Evolutionary conservation across 306 rosid genomes (phyloP).

Genomic region (Canavalia ensiformis): DNA sequence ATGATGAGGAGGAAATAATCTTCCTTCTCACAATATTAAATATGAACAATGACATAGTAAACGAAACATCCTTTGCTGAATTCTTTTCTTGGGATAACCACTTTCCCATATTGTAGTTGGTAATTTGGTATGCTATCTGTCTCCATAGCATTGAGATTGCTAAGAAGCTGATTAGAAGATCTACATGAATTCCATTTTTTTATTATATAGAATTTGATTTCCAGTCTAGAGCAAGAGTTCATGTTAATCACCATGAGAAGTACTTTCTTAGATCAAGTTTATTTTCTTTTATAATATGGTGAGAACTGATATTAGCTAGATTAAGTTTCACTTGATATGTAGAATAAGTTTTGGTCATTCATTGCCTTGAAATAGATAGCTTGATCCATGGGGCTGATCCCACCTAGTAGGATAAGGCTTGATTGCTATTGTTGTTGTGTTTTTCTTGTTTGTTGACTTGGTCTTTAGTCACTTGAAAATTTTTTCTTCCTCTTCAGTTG

Average conservation of each 20-base stretch:
- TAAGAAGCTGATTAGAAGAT: conserved; percentile 31
- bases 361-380: conserved; percentile 10
- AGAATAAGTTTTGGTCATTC: conserved; percentile 10
- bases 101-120: neutral
- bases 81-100: neutral
- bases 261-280: conserved; percentile 6
- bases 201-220: conserved; percentile 12
- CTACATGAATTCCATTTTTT: conserved; percentile 15
- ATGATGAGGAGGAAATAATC: neutral
- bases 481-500: conserved; percentile 30
- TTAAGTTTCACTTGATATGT: conserved; percentile 1
- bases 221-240: conserved; percentile 4
- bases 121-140: conserved; percentile 16
- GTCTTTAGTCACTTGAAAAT: conserved; percentile 32
- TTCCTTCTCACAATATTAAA: neutral
- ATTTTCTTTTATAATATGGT: neutral
- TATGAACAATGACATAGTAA: neutral
- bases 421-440: neutral
- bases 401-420: neutral
- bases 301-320: conserved; percentile 12
- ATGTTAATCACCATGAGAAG: conserved; percentile 17
- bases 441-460: conserved; percentile 25
- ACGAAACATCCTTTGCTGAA: conserved; percentile 12
- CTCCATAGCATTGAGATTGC: conserved; percentile 17
- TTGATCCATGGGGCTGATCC: conserved; percentile 6